Evolutionary conservation across 257 asterid genomes (phyloP), one percentile per base, ranked within the genome.

Genomic region (Asclepias syriaca): DNA sequence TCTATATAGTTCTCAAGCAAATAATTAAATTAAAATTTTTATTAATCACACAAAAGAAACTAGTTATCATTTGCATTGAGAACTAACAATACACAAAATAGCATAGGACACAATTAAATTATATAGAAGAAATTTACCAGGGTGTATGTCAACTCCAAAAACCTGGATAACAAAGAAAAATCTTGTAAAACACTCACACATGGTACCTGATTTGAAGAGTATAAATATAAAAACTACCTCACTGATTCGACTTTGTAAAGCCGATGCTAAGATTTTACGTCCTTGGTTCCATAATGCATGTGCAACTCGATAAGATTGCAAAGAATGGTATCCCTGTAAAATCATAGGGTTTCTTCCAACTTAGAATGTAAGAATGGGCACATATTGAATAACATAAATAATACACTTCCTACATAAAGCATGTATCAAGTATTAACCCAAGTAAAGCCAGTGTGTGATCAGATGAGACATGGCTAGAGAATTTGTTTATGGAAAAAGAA

Each of bases 61-160:
- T 13, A 60, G 16, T 8, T 15, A 27, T 14, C 49, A 72, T 46
- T 59, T 37, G 16, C 49, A 32, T 46, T 19, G 19, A 14, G 22
- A 7, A 22, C 46, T 10, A 16, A 53, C 53, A 9, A 19, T 22
- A 32, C n/a, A 29, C 18, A 2, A 22, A 59, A 49, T 29, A 32
- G 29, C 3, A 46, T 8, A 19, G 10, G 16, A 54, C 4, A 45
- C 21, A 46, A 53, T 43, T 16, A 53, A 22, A 58, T 4, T 2
- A 34, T 56, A 39, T 11, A 22, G 5, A 46, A n/a, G n/a, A 59
- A 58, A 45, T 56, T 43, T 74, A 83, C 87, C 87, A 59, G 87
- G 87, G 58, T 83, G 87, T 72, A 83, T 83, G 58, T 83, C 87
- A 72, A 83, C 87, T 63, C 83, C 84, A 74, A 83, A 83, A 18